Conservation (phyloP, 2,329 filamentous ascomycete species). For the Trichophyton schoenleinii region DNA sequence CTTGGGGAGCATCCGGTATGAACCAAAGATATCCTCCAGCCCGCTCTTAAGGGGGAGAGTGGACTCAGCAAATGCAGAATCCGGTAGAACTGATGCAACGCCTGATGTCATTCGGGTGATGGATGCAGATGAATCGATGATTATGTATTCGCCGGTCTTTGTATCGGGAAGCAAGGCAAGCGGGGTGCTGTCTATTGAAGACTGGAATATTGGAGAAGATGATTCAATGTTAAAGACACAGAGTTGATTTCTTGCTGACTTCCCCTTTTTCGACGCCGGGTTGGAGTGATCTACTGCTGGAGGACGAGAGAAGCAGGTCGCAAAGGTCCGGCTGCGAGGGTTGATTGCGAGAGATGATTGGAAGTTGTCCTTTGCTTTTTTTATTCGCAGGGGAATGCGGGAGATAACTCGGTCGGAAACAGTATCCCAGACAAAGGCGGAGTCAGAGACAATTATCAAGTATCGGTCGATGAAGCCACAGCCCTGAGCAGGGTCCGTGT, state of each 20-base stretch:
- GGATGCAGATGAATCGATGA: conserved; percentile 63
- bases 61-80: conserved; percentile 14
- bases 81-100: conserved; percentile 17
- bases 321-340: conserved; percentile 50
- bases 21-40: conserved; percentile 25
- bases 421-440: conserved; percentile 69
- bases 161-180: conserved; percentile 54
- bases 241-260: conserved; percentile 34
- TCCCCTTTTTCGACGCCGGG: conserved; percentile 35
- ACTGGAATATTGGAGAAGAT: conserved; percentile 46
- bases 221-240: conserved; percentile 55
- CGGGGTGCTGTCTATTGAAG: conserved; percentile 44
- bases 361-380: conserved; percentile 6
- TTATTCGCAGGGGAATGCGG: conserved; percentile 28
- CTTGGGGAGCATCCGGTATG: conserved; percentile 4
- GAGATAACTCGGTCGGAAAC: conserved; percentile 64
- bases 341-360: conserved; percentile 53
- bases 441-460: conserved; percentile 61
- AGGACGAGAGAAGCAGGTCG: conserved; percentile 43
- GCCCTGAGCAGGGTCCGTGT: conserved; percentile 52
- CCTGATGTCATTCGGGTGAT: conserved; percentile 40
- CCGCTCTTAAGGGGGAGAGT: conserved; percentile 21
- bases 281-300: conserved; percentile 15
- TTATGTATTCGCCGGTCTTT: conserved; percentile 57
- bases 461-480: conserved; percentile 60